Percentiles rank a stretch among this genome's conserved stretches.
phyloP scores from a whole-genome alignment of 2,329 filamentous ascomycete species.

The Nakataea oryzae region DNA sequence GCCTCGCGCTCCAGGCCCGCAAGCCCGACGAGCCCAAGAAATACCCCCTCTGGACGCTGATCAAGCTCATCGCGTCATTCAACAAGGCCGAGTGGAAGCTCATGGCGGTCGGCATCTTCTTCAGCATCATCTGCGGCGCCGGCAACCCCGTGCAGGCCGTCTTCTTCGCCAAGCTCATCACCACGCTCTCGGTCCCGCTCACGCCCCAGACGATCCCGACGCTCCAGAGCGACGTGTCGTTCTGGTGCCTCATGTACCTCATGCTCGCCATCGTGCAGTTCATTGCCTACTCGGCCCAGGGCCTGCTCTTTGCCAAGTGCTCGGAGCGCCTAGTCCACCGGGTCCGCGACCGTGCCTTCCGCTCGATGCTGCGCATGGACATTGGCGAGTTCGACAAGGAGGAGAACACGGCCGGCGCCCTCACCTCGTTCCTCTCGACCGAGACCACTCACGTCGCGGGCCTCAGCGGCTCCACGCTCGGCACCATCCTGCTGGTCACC shows the following conservation, averaged over 20 bases:
- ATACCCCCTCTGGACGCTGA: conserved; percentile 64
- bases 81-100: conserved; percentile 61
- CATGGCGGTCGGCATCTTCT: conserved; percentile 66
- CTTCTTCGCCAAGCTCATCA: conserved; percentile 84
- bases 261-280: conserved; percentile 71
- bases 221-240: conserved; percentile 57
- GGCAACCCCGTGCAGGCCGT: conserved; percentile 57
- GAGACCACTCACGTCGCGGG: conserved; percentile 85
- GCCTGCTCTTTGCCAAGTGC: conserved; percentile 68
- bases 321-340: conserved; percentile 80
- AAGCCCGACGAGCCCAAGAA: conserved; percentile 30
- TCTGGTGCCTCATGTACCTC: conserved; percentile 83
- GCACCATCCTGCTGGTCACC: conserved; percentile 69
- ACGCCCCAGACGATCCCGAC: conserved; percentile 35
- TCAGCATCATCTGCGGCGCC: conserved; percentile 66
- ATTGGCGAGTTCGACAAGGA: conserved; percentile 85
- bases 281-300: conserved; percentile 57
- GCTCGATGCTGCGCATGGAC: conserved; percentile 83
- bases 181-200: conserved; percentile 29
- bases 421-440: conserved; percentile 82
- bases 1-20: conserved; percentile 52
- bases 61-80: conserved; percentile 72
- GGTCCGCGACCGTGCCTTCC: conserved; percentile 73
- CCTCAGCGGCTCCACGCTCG: conserved; percentile 77
- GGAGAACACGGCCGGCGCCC: conserved; percentile 77